Percentiles rank a stretch among this genome's conserved stretches.
Evolutionary conservation across 176 grass and related monocot genomes (phyloP).

Genomic region (Poa annua): DNA sequence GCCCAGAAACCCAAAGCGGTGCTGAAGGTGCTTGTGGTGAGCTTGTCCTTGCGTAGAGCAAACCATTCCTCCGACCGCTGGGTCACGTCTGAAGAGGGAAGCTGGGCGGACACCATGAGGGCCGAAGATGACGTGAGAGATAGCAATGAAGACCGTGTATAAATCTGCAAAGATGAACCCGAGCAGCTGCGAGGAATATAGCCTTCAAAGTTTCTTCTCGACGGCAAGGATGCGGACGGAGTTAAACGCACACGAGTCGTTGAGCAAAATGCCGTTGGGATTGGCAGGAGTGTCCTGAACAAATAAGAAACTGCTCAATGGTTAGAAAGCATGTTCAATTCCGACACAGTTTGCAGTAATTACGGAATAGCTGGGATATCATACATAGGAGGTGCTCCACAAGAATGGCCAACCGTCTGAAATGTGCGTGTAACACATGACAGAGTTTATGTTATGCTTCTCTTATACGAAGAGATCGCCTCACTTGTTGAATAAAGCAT

Average conservation of each 20-base stretch:
- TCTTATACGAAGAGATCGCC: conserved; percentile 52
- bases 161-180: conserved; percentile 52
- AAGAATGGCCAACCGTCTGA: conserved; percentile 46
- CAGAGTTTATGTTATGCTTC: conserved; percentile 34
- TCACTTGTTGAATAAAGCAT: conserved; percentile 38
- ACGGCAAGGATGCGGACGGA: conserved; percentile 48
- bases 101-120: conserved; percentile 56
- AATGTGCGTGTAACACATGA: conserved; percentile 34
- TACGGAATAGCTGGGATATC: conserved; percentile 26
- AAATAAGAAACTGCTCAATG: conserved; percentile 59
- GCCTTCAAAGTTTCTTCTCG: conserved; percentile 66
- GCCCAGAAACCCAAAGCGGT: conserved; percentile 92
- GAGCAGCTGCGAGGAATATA: conserved; percentile 82
- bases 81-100: conserved; percentile 61
- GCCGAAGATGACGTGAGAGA: conserved; percentile 49
- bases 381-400: conserved; percentile 40
- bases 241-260: conserved; percentile 31
- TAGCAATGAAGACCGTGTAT: conserved; percentile 46
- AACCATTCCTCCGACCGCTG: conserved; percentile 99
- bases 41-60: conserved; percentile 92
- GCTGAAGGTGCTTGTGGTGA: conserved; percentile 98
- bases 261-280: conserved; percentile 35
- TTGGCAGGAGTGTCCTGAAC: conserved; percentile 57
- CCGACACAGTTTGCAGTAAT: conserved; percentile 12
- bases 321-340: conserved; percentile 51